These are phyloP conservation scores for Cystobasidiaceae sp. DNA, from an alignment of 1,284 basidiomycete genomes.

Conservation along the genomic window DNA sequence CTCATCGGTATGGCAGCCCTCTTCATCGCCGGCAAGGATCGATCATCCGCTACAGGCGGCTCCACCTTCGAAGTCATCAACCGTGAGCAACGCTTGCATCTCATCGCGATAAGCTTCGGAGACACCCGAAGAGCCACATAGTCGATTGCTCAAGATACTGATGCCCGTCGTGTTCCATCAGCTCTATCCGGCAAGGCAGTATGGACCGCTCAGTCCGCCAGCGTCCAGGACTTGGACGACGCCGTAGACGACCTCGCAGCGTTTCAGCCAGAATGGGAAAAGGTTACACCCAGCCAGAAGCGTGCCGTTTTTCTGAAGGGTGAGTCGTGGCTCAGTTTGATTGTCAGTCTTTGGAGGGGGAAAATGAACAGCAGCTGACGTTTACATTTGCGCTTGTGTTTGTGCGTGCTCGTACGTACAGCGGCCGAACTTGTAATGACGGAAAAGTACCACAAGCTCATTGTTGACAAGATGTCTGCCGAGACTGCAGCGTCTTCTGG, in stretches of 20 bases:
- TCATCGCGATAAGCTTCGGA: background rate
- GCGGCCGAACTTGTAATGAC: conserved; percentile 27
- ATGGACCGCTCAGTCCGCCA: conserved; percentile 7
- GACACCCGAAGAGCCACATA: no score
- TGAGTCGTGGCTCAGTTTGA: no score
- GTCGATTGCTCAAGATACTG: no score
- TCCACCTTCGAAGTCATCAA: conserved; percentile 7
- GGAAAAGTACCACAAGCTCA: conserved; percentile 9
- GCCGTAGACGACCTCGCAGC: conserved; percentile 13
- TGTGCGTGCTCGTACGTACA: background rate
- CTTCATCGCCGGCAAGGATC: conserved; percentile 5
- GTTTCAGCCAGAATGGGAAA: conserved; percentile 29
- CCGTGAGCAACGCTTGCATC: no score
- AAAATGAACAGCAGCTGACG: no score
- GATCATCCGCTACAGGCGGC: background rate
- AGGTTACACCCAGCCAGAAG: conserved; percentile 18
- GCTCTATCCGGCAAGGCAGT: conserved; percentile 19
- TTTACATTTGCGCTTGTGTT: no score
- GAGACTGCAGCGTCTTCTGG: conserved; percentile 22
- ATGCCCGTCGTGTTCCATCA: background rate
- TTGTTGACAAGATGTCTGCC: conserved; percentile 6
- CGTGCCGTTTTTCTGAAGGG: conserved; percentile 27
- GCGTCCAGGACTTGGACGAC: background rate
- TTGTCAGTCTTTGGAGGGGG: no score
- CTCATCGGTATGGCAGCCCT: background rate